Evolutionary conservation across 208 protist species (phyloP).

Genomic region (Leishmania mexicana): DNA sequence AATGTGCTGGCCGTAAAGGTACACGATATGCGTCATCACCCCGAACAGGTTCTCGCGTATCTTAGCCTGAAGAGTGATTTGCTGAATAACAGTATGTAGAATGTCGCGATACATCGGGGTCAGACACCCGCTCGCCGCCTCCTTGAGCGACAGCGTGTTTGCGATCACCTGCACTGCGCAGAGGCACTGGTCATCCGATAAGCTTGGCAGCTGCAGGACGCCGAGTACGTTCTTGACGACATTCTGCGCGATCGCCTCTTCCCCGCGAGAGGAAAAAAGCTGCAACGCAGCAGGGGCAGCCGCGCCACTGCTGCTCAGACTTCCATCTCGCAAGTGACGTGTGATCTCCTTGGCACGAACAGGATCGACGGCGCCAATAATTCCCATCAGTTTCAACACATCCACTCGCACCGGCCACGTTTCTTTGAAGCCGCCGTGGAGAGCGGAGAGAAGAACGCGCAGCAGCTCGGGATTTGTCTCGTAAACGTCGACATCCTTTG

Average conservation of each 20-base stretch:
- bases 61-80: constrained; percentile 55
- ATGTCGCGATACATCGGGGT: constrained; percentile 62
- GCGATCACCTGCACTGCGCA: constrained; percentile 76
- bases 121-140: constrained; percentile 50
- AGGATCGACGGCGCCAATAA: constrained; percentile 88
- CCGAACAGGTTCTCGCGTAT: constrained; percentile 68
- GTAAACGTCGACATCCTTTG: constrained; percentile 85
- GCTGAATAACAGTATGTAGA: constrained; percentile 68
- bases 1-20: constrained; percentile 64
- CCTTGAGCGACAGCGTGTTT: constrained; percentile 69
- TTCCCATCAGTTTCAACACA: constrained; percentile 90
- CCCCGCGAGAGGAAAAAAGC: constrained; percentile 30
- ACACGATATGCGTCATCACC: constrained; percentile 62
- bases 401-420: constrained; percentile 86
- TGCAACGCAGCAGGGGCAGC: constrained; percentile 26
- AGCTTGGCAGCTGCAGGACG: constrained; percentile 80
- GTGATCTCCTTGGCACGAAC: constrained; percentile 82
- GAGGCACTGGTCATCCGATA: constrained; percentile 85
- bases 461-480: constrained; percentile 79
- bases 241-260: constrained; percentile 75
- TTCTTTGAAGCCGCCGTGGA: constrained; percentile 90
- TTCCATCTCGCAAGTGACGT: constrained; percentile 51
- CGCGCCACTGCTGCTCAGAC: constrained; percentile 29
- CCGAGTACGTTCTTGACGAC: constrained; percentile 76
- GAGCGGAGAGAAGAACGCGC: constrained; percentile 72